These are phyloP conservation scores for Paramecium biaurelia DNA, from an alignment of 73 alveolate species.

Conservation along the genomic window DNA sequence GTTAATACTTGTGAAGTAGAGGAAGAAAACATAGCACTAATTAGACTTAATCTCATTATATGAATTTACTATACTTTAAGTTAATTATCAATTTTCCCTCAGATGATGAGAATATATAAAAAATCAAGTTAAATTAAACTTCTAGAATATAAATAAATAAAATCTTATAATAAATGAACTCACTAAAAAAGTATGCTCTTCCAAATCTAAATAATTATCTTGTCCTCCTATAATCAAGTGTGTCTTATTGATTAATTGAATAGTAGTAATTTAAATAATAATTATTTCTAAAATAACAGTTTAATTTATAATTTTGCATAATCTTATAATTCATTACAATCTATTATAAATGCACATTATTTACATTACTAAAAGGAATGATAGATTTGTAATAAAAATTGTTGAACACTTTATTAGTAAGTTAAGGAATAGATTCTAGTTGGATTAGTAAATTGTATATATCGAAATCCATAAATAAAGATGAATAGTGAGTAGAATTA, in stretches of 20 bases:
- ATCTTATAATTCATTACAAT: too few species aligned
- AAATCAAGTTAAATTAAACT: neutral
- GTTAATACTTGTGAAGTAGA: neutral
- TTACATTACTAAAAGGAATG: too few species aligned
- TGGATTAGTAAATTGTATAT: too few species aligned
- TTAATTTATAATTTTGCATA: too few species aligned
- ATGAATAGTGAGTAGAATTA: too few species aligned
- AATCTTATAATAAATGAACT: neutral
- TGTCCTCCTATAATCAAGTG: neutral
- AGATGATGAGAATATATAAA: neutral
- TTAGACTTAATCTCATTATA: neutral
- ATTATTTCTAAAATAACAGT: too few species aligned
- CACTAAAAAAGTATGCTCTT: conserved; percentile 4
- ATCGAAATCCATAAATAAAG: too few species aligned
- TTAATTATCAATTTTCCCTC: neutral
- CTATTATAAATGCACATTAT: too few species aligned
- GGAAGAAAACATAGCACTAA: neutral
- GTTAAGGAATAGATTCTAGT: too few species aligned
- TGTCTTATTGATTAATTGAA: neutral
- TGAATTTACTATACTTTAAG: neutral
- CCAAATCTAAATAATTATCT: neutral
- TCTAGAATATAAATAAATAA: neutral
- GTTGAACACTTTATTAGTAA: too few species aligned
- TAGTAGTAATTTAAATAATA: too few species aligned
- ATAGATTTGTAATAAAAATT: too few species aligned